Conservation (phyloP, 2,329 filamentous ascomycete genomes). For the Leptosphaerulina australis region DNA sequence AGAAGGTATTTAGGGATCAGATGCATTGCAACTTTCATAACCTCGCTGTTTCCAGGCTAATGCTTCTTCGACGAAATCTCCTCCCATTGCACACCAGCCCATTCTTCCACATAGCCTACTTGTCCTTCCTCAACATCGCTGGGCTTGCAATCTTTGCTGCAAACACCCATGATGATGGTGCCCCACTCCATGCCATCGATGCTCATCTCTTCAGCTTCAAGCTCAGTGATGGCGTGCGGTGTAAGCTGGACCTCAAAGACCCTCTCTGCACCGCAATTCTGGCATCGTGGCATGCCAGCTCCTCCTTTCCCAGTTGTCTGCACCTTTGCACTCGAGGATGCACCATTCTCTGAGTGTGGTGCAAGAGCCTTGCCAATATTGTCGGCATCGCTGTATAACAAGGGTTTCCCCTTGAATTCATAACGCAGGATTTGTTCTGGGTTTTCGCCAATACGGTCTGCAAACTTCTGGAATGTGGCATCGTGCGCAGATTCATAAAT, state of each 20-base stretch:
- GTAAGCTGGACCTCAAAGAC: conserved; percentile 92
- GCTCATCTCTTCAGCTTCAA: conserved; percentile 74
- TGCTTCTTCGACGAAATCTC: conserved; percentile 59
- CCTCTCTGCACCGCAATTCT: conserved; percentile 73
- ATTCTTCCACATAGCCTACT: conserved; percentile 87
- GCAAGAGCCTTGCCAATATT: conserved; percentile 70
- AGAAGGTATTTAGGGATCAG: no score
- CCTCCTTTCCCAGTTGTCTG: conserved; percentile 33
- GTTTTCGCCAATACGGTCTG: conserved; percentile 58
- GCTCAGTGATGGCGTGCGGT: conserved; percentile 85
- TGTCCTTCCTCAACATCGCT: conserved; percentile 63
- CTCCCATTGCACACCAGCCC: conserved; percentile 98
- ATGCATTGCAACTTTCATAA: no score
- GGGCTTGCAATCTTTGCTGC: conserved; percentile 76
- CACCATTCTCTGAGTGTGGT: conserved; percentile 35
- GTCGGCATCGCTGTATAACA: conserved; percentile 83
- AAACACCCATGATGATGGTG: conserved; percentile 86
- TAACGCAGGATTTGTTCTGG: conserved; percentile 59
- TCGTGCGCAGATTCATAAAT: conserved; percentile 58
- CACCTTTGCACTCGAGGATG: conserved; percentile 36
- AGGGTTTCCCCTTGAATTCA: conserved; percentile 55
- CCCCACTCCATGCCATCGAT: conserved; percentile 97
- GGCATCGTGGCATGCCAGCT: conserved; percentile 72
- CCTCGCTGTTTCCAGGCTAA: no score
- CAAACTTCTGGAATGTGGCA: conserved; percentile 58